A percentile compares a stretch with the other conserved stretches of the same genome.
Evolutionary conservation across 148 eudicot genomes (phyloP).

Genomic region (Silene uniflora): DNA sequence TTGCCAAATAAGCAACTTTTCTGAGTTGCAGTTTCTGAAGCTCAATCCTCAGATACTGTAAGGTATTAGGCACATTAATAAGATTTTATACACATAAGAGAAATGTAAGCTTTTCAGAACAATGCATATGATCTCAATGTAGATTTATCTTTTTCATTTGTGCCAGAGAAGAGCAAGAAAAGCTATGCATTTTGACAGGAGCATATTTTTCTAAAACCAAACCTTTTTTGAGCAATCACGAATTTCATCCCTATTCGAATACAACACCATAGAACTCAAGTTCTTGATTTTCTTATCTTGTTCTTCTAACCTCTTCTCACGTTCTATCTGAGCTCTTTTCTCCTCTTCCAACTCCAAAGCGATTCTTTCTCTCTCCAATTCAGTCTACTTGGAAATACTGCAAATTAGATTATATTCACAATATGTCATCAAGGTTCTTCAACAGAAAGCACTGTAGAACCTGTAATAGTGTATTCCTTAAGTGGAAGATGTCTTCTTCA

Average conservation of each 20-base stretch:
- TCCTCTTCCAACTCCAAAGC: slow-evolving; percentile 98
- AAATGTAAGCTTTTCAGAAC: neutral
- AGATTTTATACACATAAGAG: slow-evolving; percentile 4
- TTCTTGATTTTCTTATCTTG: slow-evolving; percentile 90
- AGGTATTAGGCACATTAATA: neutral
- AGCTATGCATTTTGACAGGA: neutral
- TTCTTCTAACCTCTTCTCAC: slow-evolving; percentile 72
- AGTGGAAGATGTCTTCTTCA: slow-evolving; percentile 78
- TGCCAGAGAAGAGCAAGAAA: neutral
- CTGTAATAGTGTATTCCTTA: slow-evolving; percentile 90
- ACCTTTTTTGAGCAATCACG: slow-evolving; percentile 60
- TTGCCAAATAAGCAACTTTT: neutral
- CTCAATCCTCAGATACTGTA: neutral
- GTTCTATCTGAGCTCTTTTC: slow-evolving; percentile 86
- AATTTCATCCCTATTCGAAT: slow-evolving; percentile 70
- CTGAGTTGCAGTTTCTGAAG: neutral
- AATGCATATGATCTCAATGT: slow-evolving; percentile 3
- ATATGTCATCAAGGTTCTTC: neutral
- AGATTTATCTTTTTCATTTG: neutral
- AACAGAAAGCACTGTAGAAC: slow-evolving; percentile 30
- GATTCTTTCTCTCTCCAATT: slow-evolving; percentile 89
- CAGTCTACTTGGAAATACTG: slow-evolving; percentile 50
- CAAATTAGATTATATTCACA: slow-evolving; percentile 12
- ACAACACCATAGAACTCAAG: slow-evolving; percentile 86
- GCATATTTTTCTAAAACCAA: slow-evolving; percentile 12